Evolutionary conservation across 2,329 filamentous ascomycete genomes (phyloP), one percentile per base, ranked within the genome.

Genomic region (Cordyceps militaris): DNA sequence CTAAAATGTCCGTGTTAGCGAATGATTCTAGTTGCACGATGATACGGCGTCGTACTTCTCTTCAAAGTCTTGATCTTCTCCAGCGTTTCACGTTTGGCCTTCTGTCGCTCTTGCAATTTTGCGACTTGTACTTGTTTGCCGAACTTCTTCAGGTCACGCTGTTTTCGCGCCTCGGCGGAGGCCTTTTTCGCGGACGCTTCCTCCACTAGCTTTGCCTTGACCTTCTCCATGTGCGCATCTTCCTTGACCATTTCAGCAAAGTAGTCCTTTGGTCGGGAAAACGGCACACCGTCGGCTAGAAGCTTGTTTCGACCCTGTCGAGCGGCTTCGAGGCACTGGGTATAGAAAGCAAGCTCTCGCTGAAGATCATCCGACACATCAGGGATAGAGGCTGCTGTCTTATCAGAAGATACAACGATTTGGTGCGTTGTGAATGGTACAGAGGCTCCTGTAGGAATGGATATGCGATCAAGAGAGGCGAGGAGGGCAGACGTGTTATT

Each of bases 181-280:
- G 94, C 93, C 79, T 96, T 96, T 81, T 96, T 96, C 61, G 85
- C 80, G 11, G 93, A 89, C 0, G 93, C 94, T 69, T 95, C 91
- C 67, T 97, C 92, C 61, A 96, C 82, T 67, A 97, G 78, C 80
- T 95, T 96, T 68, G 87, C 84, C 80, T 95, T 95, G 71, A 99
- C 89, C 80, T 89, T 92, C 70, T 89, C 89, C 94, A 99, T 99
- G 73, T 97, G 94, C 67, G 95, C 93, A 70, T 99, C 94, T 67
- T 87, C 90, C 83, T 97, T 97, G 67, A 97, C 87, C 92, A 97
- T 99, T 79, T 99, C 94, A 46, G 94, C 94, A 67, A 99, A 99
- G 76, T 96, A 99, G 75, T 99, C 94, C 57, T 84, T 86, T 3
- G 94, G 94, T 10, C 94, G 83, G 28, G 90, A 87, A 75, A 99